phyloP scores from a whole-genome alignment of 768 basidiomycete species.

The Royoungia palumana region DNA sequence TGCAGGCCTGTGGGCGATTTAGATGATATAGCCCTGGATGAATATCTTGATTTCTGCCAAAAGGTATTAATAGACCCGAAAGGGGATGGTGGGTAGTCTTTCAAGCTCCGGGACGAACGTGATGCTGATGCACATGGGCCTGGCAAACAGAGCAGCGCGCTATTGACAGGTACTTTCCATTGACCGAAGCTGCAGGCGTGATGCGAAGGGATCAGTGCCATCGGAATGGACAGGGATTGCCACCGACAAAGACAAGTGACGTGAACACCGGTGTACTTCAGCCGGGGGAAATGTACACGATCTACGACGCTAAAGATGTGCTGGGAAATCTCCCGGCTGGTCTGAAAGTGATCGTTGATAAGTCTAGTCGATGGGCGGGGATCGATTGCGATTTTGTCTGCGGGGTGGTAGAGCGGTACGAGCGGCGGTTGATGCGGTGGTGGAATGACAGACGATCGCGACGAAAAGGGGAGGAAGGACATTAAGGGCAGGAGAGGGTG shows the following conservation, averaged over 20 bases:
- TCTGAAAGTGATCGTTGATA: slow-evolving; percentile 47
- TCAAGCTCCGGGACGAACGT: slow-evolving; percentile 11
- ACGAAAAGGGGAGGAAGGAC: slow-evolving; percentile 7
- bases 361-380: slow-evolving; percentile 55
- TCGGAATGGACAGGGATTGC: slow-evolving; percentile 6
- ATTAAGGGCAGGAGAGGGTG: slow-evolving; percentile 16
- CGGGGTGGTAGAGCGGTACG: slow-evolving; percentile 59
- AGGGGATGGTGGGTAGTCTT: slow-evolving; percentile 23
- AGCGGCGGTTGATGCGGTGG: slow-evolving; percentile 58
- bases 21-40: slow-evolving; percentile 50
- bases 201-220: not conserved
- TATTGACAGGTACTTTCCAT: slow-evolving; percentile 42
- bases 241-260: slow-evolving; percentile 8
- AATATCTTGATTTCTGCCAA: slow-evolving; percentile 65
- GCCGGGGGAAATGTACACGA: slow-evolving; percentile 60
- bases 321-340: slow-evolving; percentile 54
- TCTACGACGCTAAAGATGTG: slow-evolving; percentile 68
- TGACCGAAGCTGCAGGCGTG: slow-evolving; percentile 12
- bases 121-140: slow-evolving; percentile 6
- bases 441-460: slow-evolving; percentile 33
- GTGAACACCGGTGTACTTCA: slow-evolving; percentile 22
- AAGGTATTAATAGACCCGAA: slow-evolving; percentile 41
- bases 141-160: slow-evolving; percentile 28
- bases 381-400: slow-evolving; percentile 50
- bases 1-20: slow-evolving; percentile 54